Evolutionary conservation across 140 eudicot species (phyloP).

Genomic region (Senecio squalidus): DNA sequence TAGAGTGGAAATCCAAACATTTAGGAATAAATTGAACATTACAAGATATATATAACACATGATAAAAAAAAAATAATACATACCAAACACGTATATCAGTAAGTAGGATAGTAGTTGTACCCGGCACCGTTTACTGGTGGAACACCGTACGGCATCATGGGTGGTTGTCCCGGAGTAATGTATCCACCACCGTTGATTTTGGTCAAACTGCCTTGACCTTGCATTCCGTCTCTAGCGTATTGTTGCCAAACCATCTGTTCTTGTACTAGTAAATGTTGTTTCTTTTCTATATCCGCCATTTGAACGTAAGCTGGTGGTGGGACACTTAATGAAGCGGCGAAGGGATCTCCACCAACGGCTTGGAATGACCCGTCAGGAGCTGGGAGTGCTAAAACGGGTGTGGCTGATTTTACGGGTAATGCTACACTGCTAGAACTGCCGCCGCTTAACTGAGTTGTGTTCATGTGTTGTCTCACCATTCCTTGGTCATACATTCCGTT

Average conservation of each 20-base stretch:
- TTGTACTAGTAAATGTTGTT: conserved; percentile 67
- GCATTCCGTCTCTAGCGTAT: conserved; percentile 69
- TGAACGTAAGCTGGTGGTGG: conserved; percentile 82
- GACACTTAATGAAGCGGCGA: conserved; percentile 56
- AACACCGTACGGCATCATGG: conserved; percentile 63
- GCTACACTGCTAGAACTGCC: conserved; percentile 83
- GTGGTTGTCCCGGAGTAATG: conserved; percentile 43
- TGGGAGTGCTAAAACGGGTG: conserved; percentile 66
- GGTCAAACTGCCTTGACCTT: conserved; percentile 59
- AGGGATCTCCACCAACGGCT: conserved; percentile 60
- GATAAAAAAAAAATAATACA: conserved; percentile 14
- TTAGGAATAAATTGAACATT: neutral
- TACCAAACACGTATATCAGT: conserved; percentile 10
- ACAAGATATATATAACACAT: conserved; percentile 15
- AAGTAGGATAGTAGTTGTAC: conserved; percentile 51
- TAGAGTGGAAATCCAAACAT: conserved; percentile 12
- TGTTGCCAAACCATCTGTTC: conserved; percentile 88
- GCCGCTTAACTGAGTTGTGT: conserved; percentile 35
- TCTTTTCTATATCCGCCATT: conserved; percentile 73
- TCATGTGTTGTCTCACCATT: conserved; percentile 48
- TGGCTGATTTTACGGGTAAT: conserved; percentile 40
- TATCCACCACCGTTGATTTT: conserved; percentile 50
- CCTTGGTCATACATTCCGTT: conserved; percentile 77
- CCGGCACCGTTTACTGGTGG: conserved; percentile 61
- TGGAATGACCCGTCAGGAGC: conserved; percentile 62